Conservation (phyloP, 371 early-diverging fungal species). For the Dichotomocladium elegans region DNA sequence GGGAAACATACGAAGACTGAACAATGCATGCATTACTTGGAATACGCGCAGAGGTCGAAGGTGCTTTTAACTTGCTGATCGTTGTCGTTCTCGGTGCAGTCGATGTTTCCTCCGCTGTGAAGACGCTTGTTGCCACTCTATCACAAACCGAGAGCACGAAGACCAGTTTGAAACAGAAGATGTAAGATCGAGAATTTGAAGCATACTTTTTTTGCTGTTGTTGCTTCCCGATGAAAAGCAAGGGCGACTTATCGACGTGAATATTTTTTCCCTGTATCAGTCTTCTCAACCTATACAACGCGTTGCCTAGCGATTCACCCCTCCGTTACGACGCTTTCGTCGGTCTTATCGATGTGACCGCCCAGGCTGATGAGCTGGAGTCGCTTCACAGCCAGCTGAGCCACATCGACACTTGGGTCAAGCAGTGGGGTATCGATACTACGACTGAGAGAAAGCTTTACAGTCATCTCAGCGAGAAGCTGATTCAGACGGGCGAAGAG, state of each 20-base stretch:
- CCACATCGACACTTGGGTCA: slow-evolving; percentile 64
- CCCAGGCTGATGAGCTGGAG: slow-evolving; percentile 68
- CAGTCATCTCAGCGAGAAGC: slow-evolving; percentile 57
- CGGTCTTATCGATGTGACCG: slow-evolving; percentile 73
- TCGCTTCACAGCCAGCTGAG: slow-evolving; percentile 62
- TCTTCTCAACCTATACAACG: slow-evolving; percentile 81
- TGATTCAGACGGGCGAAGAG: slow-evolving; percentile 60
- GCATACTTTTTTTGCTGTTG: too few relatives aligned
- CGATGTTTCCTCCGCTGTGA: slow-evolving; percentile 37
- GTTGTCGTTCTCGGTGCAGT: slow-evolving; percentile 47
- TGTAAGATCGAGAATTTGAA: slow-evolving; percentile 40
- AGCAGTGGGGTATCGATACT: slow-evolving; percentile 70
- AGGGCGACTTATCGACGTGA: background rate
- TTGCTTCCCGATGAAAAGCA: background rate
- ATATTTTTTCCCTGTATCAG: slow-evolving; percentile 32
- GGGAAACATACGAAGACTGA: background rate
- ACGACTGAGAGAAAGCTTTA: slow-evolving; percentile 61
- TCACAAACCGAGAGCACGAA: slow-evolving; percentile 48
- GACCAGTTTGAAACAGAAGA: slow-evolving; percentile 57
- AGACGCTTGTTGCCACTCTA: slow-evolving; percentile 50
- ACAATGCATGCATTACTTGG: background rate
- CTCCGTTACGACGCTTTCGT: slow-evolving; percentile 71
- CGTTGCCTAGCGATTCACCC: slow-evolving; percentile 58
- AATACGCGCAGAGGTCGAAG: slow-evolving; percentile 57
- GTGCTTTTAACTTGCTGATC: slow-evolving; percentile 69